Conservation (phyloP, 2,329 filamentous ascomycete species). For the Monosporascus sp. region DNA sequence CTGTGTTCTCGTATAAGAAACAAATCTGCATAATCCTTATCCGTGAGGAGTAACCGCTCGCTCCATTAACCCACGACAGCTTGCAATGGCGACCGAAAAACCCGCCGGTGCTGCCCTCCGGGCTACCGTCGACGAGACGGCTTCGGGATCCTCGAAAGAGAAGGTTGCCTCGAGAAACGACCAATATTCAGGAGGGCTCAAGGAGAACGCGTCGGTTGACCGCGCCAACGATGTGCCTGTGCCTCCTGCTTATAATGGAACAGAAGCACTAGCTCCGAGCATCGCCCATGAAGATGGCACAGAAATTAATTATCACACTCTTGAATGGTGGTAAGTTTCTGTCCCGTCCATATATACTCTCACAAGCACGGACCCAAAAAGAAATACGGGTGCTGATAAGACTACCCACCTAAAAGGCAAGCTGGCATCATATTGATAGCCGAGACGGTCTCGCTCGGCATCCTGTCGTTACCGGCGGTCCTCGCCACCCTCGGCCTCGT, state of each 20-base stretch:
- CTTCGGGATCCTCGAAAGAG: not conserved
- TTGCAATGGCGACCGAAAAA: not conserved
- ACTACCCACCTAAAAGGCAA: conserved; percentile 22
- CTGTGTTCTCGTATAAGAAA: not conserved
- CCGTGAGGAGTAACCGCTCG: not conserved
- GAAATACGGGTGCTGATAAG: conserved; percentile 14
- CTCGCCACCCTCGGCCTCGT: conserved; percentile 67
- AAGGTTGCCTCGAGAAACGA: not conserved
- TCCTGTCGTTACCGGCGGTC: conserved; percentile 71
- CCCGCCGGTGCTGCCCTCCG: not conserved
- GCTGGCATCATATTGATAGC: conserved; percentile 39
- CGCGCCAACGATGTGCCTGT: not conserved
- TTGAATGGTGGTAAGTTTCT: conserved; percentile 32
- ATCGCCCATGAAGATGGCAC: conserved; percentile 7
- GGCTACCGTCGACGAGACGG: not conserved
- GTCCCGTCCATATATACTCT: not conserved
- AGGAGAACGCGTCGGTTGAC: not conserved
- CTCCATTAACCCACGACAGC: not conserved
- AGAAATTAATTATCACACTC: conserved; percentile 32
- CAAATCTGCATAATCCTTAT: not conserved
- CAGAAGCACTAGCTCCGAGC: conserved; percentile 2
- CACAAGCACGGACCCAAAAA: not conserved
- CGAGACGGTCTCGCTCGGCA: conserved; percentile 42
- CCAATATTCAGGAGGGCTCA: not conserved
- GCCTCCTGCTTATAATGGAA: not conserved